These are phyloP conservation scores for Cryphonectria japonica DNA, from an alignment of 2,329 filamentous ascomycete species.

Conservation along the genomic window DNA sequence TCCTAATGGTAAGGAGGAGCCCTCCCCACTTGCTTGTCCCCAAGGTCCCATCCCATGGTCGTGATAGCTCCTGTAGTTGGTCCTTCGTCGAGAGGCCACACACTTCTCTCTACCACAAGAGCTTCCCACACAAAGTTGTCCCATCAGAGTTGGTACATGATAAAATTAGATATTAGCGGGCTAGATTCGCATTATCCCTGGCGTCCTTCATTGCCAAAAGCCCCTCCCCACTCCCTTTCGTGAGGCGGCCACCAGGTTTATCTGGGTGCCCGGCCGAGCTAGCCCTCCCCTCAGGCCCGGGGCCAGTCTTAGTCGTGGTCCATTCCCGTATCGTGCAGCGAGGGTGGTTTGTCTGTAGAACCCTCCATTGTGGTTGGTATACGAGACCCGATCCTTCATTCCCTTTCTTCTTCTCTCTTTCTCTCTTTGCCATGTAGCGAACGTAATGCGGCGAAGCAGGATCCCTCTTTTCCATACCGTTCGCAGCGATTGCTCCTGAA, in stretches of 20 bases:
- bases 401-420: slow-evolving; percentile 32
- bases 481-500: slow-evolving; percentile 46
- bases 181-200: slow-evolving; percentile 35
- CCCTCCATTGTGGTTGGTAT: slow-evolving; percentile 31
- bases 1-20: slow-evolving; percentile 21
- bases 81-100: slow-evolving; percentile 2
- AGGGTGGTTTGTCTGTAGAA: slow-evolving; percentile 29
- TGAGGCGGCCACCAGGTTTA: slow-evolving; percentile 16
- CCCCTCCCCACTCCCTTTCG: slow-evolving; percentile 17
- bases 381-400: slow-evolving; percentile 21
- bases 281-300: slow-evolving; percentile 39
- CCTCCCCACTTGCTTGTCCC: not conserved
- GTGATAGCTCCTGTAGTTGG: slow-evolving; percentile 8
- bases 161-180: slow-evolving; percentile 47
- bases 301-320: slow-evolving; percentile 31
- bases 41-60: not conserved
- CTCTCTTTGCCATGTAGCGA: slow-evolving; percentile 40
- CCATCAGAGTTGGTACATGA: slow-evolving; percentile 40
- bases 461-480: slow-evolving; percentile 42
- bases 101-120: slow-evolving; percentile 18
- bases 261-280: slow-evolving; percentile 36
- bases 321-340: slow-evolving; percentile 23
- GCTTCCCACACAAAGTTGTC: slow-evolving; percentile 4
- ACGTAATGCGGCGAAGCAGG: slow-evolving; percentile 48
- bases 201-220: slow-evolving; percentile 14